These are phyloP conservation scores for Lachancea fermentati DNA, from an alignment of 805 yeast genomes.

Conservation along the genomic window DNA sequence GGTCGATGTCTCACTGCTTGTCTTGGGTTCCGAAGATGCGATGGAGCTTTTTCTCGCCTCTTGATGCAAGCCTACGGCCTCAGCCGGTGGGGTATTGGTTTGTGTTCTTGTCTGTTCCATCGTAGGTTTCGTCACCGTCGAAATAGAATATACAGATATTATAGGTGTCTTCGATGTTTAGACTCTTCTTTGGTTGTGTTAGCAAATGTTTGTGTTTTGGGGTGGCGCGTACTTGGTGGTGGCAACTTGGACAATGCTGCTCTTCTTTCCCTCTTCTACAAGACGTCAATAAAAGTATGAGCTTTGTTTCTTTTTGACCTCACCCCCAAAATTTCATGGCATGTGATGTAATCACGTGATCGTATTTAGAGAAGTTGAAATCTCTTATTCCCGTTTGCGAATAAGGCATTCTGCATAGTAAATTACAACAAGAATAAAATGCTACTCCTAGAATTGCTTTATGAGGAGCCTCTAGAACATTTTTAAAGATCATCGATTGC, in stretches of 20 bases:
- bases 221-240: background rate
- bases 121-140: background rate
- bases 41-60: slow-evolving; percentile 7
- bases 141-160: background rate
- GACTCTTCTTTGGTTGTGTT: background rate
- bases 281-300: background rate
- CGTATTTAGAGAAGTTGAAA: slow-evolving; percentile 1
- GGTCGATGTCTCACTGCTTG: slow-evolving; percentile 1
- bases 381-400: too few relatives aligned
- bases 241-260: background rate
- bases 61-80: slow-evolving; percentile 9
- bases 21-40: slow-evolving; percentile 6
- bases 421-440: too few relatives aligned
- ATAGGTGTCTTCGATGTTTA: background rate
- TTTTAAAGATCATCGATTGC: too few relatives aligned
- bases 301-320: background rate
- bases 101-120: slow-evolving; percentile 23
- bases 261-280: background rate
- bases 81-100: slow-evolving; percentile 15
- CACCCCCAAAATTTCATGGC: background rate
- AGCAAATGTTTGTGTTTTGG: background rate
- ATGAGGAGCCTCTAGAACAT: too few relatives aligned
- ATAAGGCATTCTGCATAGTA: too few relatives aligned
- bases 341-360: background rate
- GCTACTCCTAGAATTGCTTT: too few relatives aligned